Base-by-base conservation (phyloP, 1,284 basidiomycete genomes). In the Melampsora larici-populina region DNA sequence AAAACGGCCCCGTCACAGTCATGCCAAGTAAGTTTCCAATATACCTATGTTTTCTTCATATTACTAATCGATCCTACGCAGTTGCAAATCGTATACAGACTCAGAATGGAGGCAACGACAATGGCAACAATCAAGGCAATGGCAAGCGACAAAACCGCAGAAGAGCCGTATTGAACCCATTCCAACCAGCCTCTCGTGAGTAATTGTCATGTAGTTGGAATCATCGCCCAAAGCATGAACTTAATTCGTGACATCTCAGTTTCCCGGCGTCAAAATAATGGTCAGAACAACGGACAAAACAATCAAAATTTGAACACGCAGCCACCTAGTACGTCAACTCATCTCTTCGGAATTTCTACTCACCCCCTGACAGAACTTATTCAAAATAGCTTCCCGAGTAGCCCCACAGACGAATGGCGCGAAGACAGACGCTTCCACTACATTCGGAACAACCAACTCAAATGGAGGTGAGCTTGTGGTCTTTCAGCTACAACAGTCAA, bases 1-100 rank as follows among this genome's bases (percentile, higher is more conserved):
- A 77, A 48, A 70, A 51, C 26, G 75, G 49, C 18, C n/a, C 43
- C 29, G 60, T 77, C 1, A 77, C 55, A 4, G 31, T 77, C 18
- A 77, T 70, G 67, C 75, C 66, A 18, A 77, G 75, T 77, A 64
- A 17, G 75, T 64, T 77, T 62, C 36, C 66, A 17, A 13, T 29
- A 18, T 3, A 40, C 17, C 7, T 24, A 26, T 43, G 7, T 2
- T 4, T 7, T 60, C 1, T 24, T n/a, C 60, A 55, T 40, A 6
- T 46, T 70, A 2, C 24, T 33, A 24, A 26, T 46, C 36, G 15
- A 58, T n/a, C 7, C 40, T 48, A 29, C 2, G 9, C 66, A 77
- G 75, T 77, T 65, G 40, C 75, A 36, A 64, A 77, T 17, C 68
- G 69, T 29, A 46, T 77, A 46, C 31, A 62, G 7, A 66, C 75